These are phyloP conservation scores for Cladorrhinum sp. DNA, from an alignment of 2,329 filamentous ascomycete species.

Conservation along the genomic window DNA sequence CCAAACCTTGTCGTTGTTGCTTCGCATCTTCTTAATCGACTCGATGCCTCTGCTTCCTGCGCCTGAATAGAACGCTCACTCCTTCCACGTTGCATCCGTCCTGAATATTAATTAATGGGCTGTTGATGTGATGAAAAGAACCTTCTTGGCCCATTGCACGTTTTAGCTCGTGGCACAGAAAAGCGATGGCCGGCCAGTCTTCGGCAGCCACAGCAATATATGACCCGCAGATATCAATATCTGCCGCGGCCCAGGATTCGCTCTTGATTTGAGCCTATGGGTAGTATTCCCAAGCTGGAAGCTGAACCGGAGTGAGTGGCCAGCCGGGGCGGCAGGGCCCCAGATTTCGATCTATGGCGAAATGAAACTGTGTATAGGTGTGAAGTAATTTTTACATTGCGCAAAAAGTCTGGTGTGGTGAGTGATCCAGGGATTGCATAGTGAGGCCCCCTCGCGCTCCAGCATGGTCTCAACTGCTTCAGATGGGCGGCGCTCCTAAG, in stretches of 20 bases:
- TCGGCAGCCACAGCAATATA: constrained; percentile 20
- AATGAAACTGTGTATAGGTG: constrained; percentile 7
- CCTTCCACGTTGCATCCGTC: background rate
- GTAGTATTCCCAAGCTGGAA: constrained; percentile 13
- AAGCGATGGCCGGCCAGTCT: constrained; percentile 6
- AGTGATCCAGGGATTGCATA: background rate
- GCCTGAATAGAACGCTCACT: too few relatives aligned
- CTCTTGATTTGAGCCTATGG: constrained; percentile 24
- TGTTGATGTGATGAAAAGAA: constrained; percentile 1
- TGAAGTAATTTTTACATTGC: constrained; percentile 6
- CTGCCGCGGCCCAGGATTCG: constrained; percentile 20
- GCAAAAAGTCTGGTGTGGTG: background rate
- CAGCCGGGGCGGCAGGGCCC: constrained; percentile 24
- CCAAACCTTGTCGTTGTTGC: background rate
- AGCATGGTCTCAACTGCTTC: too few relatives aligned
- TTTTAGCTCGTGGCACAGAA: constrained; percentile 1
- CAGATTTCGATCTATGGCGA: constrained; percentile 2
- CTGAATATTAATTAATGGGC: background rate
- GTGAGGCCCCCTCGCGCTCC: too few relatives aligned
- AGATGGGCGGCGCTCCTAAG: background rate
- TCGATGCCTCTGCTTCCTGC: background rate
- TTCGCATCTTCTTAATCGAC: background rate
- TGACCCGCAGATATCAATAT: constrained; percentile 23
- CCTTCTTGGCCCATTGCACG: constrained; percentile 1
- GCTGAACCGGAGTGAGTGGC: constrained; percentile 20